Conservation (phyloP, 257 asterid species). For the Lantana camara region DNA sequence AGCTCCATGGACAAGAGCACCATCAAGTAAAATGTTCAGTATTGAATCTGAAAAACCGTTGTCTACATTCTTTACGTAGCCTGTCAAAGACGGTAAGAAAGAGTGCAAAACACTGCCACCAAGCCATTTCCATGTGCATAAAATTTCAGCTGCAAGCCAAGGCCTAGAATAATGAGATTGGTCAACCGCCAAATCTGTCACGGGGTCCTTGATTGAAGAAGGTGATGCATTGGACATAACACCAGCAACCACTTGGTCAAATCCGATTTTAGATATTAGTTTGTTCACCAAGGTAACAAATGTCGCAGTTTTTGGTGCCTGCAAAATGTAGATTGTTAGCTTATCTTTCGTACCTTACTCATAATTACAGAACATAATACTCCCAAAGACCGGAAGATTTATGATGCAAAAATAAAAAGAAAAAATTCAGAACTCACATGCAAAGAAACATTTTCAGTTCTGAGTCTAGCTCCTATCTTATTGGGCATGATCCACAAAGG, state of each 20-base stretch:
- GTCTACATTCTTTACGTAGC: conserved; percentile 51
- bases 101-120: conserved; percentile 76
- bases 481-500: conserved; percentile 72
- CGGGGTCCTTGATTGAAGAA: conserved; percentile 44
- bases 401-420: not conserved
- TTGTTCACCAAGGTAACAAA: conserved; percentile 69
- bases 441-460: conserved; percentile 41
- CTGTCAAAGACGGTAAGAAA: conserved; percentile 62
- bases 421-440: conserved; percentile 56
- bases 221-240: conserved; percentile 39
- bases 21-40: conserved; percentile 74
- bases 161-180: conserved; percentile 66
- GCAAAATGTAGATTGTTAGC: conserved; percentile 37
- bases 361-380: conserved; percentile 3
- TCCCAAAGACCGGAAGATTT: not conserved
- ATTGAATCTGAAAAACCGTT: conserved; percentile 60
- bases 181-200: conserved; percentile 34
- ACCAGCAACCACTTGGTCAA: conserved; percentile 70
- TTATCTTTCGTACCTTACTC: conserved; percentile 20
- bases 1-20: conserved; percentile 81
- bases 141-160: conserved; percentile 98
- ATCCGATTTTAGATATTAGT: conserved; percentile 69
- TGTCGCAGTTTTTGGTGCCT: conserved; percentile 59
- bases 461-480: conserved; percentile 42
- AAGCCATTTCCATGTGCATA: conserved; percentile 95